These are phyloP conservation scores for Spiromastix sp. DNA, from an alignment of 2,329 filamentous ascomycete genomes.

Conservation along the genomic window DNA sequence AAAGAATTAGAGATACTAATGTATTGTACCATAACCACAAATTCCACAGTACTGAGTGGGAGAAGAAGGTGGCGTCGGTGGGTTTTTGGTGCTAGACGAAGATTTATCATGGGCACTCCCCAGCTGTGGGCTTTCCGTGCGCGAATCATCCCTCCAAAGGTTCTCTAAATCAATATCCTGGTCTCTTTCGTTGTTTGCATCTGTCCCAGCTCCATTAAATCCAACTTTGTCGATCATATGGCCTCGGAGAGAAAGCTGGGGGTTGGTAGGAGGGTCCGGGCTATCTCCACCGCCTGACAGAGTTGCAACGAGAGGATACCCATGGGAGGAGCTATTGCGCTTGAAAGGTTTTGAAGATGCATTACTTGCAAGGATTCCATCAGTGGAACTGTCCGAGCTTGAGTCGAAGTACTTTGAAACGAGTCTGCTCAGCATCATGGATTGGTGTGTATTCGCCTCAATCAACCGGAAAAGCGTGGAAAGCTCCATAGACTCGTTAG, in stretches of 20 bases:
- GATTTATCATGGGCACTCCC: background rate
- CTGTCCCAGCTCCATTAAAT: background rate
- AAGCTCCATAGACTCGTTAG: slow-evolving; percentile 3
- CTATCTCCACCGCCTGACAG: slow-evolving; percentile 12
- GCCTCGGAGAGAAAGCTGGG: slow-evolving; percentile 7
- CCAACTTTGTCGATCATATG: slow-evolving; percentile 13
- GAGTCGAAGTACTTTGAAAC: slow-evolving; percentile 7
- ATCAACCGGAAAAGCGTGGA: slow-evolving; percentile 8
- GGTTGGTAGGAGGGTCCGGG: slow-evolving; percentile 10
- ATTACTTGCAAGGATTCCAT: background rate
- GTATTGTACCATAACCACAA: no score
- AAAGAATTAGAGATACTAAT: no score
- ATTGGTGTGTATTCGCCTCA: slow-evolving; percentile 6
- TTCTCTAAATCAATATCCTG: background rate
- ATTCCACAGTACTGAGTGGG: background rate
- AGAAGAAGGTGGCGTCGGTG: background rate
- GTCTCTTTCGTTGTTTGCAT: background rate
- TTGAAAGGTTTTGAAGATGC: slow-evolving; percentile 1
- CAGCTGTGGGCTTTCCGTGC: background rate
- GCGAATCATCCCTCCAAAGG: no score
- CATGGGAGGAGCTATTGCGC: background rate
- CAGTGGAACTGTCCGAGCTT: background rate
- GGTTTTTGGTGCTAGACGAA: no score
- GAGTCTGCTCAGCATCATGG: slow-evolving; percentile 7
- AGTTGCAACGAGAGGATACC: slow-evolving; percentile 7